These are phyloP conservation scores for Cyclotella atomus DNA, from an alignment of 108 stramenopile genomes.

Conservation along the genomic window DNA sequence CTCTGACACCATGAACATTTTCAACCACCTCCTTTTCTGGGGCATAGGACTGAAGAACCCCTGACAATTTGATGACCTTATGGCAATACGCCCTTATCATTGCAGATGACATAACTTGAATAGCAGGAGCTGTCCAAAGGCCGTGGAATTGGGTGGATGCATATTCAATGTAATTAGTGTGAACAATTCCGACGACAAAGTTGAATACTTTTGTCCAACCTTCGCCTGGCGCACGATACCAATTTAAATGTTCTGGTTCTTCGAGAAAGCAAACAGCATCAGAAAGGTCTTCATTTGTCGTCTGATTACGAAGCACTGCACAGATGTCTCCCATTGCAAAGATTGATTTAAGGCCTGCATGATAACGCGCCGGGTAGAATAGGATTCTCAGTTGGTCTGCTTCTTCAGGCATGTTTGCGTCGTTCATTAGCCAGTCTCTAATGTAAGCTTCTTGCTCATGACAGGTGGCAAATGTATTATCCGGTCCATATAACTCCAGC, in stretches of 20 bases:
- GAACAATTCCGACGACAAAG: slow-evolving; percentile 86
- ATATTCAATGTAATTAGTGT: slow-evolving; percentile 74
- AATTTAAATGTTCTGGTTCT: slow-evolving; percentile 92
- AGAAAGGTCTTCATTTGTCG: slow-evolving; percentile 17
- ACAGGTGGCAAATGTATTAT: slow-evolving; percentile 53
- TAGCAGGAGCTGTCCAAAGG: slow-evolving; percentile 71
- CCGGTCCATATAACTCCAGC: slow-evolving; percentile 53
- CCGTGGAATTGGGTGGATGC: slow-evolving; percentile 45
- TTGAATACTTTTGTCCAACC: slow-evolving; percentile 88
- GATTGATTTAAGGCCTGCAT: slow-evolving; percentile 66
- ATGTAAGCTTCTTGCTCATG: slow-evolving; percentile 83
- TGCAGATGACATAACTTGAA: slow-evolving; percentile 72
- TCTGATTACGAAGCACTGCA: slow-evolving; percentile 44
- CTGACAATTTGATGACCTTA: slow-evolving; percentile 86
- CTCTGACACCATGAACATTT: slow-evolving; percentile 91
- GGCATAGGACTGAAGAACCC: slow-evolving; percentile 77
- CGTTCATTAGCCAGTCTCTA: slow-evolving; percentile 65
- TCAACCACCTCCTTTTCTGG: slow-evolving; percentile 76
- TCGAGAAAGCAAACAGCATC: slow-evolving; percentile 74
- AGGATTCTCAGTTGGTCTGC: slow-evolving; percentile 68
- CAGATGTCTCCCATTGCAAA: slow-evolving; percentile 89
- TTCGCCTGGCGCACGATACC: slow-evolving; percentile 86
- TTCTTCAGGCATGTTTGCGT: slow-evolving; percentile 70
- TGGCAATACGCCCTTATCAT: slow-evolving; percentile 92
- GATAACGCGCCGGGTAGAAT: slow-evolving; percentile 80